Evolutionary conservation across 495 filamentous ascomycete species (phyloP), one percentile per base, ranked within the genome.

Genomic region (Podospora pseudoanserina): DNA sequence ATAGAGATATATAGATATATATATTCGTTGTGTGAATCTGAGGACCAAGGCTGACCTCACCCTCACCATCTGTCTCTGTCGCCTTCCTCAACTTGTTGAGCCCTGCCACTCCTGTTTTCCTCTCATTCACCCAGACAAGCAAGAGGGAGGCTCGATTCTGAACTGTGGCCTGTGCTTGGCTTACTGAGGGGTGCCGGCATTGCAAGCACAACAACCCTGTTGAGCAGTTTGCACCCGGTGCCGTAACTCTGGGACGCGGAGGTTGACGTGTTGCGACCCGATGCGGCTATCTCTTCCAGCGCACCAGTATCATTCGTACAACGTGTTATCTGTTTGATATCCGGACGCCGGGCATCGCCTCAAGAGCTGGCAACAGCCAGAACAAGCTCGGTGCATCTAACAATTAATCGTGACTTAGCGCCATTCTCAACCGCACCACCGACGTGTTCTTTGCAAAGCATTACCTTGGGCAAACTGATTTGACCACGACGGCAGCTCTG

Each of bases 211-310:
- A 1, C 39, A 49, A 1, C 39, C 39, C 39, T 49, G 39, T 49
- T 49, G 39, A 5, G 9, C 39, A 49, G 39, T 13, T 13, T 18
- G 39, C 39, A 49, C 39, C 39, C 39, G 39, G 39, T 49, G 39
- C 39, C 39, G 39, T 49, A 49, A 49, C 39, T 49, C 39, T 49
- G 39, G 39, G 39, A 49, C 39, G 39, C 13, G 13, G 39, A 49
- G 39, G 39, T 49, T 49, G 39, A 49, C 39, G 39, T 49, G 39
- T 49, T 49, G 39, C 39, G 9, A 49, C 39, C 39, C 39, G 39
- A 49, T 49, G 6, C 39, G 39, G 39, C 39, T 13, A 49, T 16
- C 39, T 49, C 39, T 49, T 49, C 39, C 39, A 67, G 69, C 70
- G 65, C 39, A 18, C 39, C 7, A 49, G 39, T 49, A 49, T 49